Base-by-base conservation (phyloP, 179 eudicot species). In the Heliamphora pulchella region DNA sequence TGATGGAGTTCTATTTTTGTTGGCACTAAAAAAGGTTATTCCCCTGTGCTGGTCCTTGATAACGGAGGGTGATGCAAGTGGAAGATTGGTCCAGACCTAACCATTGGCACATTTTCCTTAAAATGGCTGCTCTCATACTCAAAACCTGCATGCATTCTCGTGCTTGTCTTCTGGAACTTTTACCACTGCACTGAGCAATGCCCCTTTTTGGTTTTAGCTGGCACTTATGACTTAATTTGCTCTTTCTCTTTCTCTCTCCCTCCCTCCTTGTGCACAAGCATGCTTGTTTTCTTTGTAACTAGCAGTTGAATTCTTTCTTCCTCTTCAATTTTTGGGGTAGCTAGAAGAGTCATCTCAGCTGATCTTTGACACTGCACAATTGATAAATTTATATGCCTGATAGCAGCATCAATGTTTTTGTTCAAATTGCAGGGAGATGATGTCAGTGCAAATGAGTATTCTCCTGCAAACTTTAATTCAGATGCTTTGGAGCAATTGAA, bases 361-460 rank as follows among this genome's bases (percentile, higher is more conserved):
- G 64, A 74, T 14, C n/a, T 54, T 54, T 54, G 58, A 54, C 8
- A 14, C 58, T 54, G 58, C 58, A 54, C 58, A 31, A 15, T 61
- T 31, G 17, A 31, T 58, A 59, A 31, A 31, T 31, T 31, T 31
- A 66, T 41, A 6, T 58, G 46, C 20, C 62, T 46, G 31, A 58
- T 41, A 1, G 39, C n/a, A 46, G 6, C 71, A 5, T 82, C 66
- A 41, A 44, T 58, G 11, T 41, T 78, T 61, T 81, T 53, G 62
- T 53, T 71, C 68, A 78, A 79, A 78, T 86, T 78, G 75, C 91
- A 94, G 97, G 91, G 85, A 80, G 75, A 69, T 75, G 82, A 44
- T 79, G 65, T 48, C 47, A 51, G 18, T 83, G 80, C 61, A 73
- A 84, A 80, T 54, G 82, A 69, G 54, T 72, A 43, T 65, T 55